Evolutionary conservation across 2,329 filamentous ascomycete species (phyloP).

Genomic region (Bipolaris cookei): DNA sequence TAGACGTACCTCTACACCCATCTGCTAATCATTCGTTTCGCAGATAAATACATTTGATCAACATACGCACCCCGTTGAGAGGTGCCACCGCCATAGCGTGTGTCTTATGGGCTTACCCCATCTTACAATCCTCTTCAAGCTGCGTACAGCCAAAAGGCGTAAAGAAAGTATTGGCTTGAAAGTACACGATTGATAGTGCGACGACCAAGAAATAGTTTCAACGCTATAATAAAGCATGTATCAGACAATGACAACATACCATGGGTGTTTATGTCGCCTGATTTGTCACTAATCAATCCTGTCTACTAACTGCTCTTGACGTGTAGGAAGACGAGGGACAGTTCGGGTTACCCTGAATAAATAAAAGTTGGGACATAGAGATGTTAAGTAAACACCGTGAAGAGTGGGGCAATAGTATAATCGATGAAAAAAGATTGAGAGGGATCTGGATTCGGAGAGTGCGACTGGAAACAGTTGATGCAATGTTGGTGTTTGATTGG

Average conservation of each 20-base stretch:
- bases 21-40: constrained; percentile 62
- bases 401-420: constrained; percentile 79
- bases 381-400: constrained; percentile 66
- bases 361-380: neutral
- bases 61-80: constrained; percentile 79
- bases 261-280: constrained; percentile 82
- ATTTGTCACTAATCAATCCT: constrained; percentile 75
- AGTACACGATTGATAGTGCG: too few species aligned
- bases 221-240: neutral
- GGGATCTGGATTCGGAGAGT: constrained; percentile 74
- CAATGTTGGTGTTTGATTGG: constrained; percentile 51
- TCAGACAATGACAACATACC: constrained; percentile 53
- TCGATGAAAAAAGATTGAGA: constrained; percentile 75
- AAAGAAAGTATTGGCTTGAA: too few species aligned
- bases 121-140: constrained; percentile 64
- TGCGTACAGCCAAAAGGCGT: too few species aligned
- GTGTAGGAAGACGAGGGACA: constrained; percentile 61
- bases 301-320: constrained; percentile 52
- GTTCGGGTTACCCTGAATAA: constrained; percentile 56
- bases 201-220: too few species aligned
- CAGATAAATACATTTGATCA: constrained; percentile 77
- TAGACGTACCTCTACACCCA: constrained; percentile 54
- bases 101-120: constrained; percentile 76
- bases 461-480: constrained; percentile 65
- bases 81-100: constrained; percentile 79